Conservation (phyloP, 2,329 filamentous ascomycete species). For the Fusarium concolor region DNA sequence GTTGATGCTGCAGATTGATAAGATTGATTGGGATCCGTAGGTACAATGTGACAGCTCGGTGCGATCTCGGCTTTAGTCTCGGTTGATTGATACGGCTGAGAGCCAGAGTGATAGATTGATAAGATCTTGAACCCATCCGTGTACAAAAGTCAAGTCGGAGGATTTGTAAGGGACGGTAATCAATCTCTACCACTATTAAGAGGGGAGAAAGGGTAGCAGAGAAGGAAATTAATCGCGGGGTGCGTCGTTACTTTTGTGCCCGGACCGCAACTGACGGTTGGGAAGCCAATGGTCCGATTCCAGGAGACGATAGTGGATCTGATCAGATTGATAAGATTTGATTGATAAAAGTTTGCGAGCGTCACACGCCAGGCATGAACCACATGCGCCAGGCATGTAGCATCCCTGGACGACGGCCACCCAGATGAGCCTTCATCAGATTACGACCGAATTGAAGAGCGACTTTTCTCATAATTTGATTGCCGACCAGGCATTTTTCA, state of each 20-base stretch:
- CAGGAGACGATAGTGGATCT: slow-evolving; percentile 51
- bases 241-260: slow-evolving; percentile 47
- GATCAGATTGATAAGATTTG: slow-evolving; percentile 64
- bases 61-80: slow-evolving; percentile 37
- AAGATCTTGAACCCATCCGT: slow-evolving; percentile 25
- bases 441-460: slow-evolving; percentile 27
- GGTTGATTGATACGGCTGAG: slow-evolving; percentile 24
- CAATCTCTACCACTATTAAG: slow-evolving; percentile 7
- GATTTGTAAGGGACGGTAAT: slow-evolving; percentile 2
- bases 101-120: slow-evolving; percentile 23
- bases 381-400: slow-evolving; percentile 30
- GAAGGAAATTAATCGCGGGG: slow-evolving; percentile 45
- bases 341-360: slow-evolving; percentile 55
- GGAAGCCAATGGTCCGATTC: slow-evolving; percentile 50
- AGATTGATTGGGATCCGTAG: slow-evolving; percentile 28
- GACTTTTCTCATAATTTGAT: slow-evolving; percentile 26
- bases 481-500: slow-evolving; percentile 15
- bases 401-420: background rate
- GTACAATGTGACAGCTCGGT: slow-evolving; percentile 21
- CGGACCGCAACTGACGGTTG: slow-evolving; percentile 42
- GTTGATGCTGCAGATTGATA: slow-evolving; percentile 37
- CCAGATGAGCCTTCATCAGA: slow-evolving; percentile 15
- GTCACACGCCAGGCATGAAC: slow-evolving; percentile 39
- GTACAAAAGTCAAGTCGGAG: slow-evolving; percentile 3
- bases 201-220: slow-evolving; percentile 25